Percentiles rank a stretch among this genome's conserved stretches.
These are phyloP conservation scores for Calophaca sinica DNA, from an alignment of 306 rosid genomes.

Conservation along the genomic window DNA sequence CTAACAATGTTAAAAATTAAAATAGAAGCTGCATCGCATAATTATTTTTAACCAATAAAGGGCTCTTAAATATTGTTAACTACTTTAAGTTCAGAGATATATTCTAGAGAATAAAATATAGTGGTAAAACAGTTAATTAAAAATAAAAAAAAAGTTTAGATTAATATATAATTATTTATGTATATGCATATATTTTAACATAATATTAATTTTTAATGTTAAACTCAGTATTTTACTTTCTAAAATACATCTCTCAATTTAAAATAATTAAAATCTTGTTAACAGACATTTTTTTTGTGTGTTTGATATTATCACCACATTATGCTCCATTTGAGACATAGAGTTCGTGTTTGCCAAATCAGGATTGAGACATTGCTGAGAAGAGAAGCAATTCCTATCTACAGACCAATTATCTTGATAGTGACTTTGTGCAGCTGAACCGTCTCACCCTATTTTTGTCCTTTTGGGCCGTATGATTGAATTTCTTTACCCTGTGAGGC, in stretches of 20 bases:
- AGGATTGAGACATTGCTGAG: conserved; percentile 10
- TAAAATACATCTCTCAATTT: background rate
- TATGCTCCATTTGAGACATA: conserved; percentile 8
- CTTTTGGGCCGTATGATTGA: background rate
- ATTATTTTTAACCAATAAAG: no score
- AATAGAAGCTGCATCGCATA: no score
- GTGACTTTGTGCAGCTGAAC: conserved; percentile 21
- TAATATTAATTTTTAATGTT: no score
- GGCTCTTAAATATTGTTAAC: no score
- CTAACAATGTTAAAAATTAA: no score
- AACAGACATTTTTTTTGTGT: background rate
- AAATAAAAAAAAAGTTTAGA: no score
- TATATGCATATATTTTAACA: no score
- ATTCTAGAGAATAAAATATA: background rate
- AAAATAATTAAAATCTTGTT: background rate
- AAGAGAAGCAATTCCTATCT: conserved; percentile 21
- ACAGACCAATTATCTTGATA: conserved; percentile 8
- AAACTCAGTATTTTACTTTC: background rate
- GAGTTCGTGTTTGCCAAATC: conserved; percentile 31
- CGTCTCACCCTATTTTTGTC: conserved; percentile 7
- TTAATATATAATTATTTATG: no score
- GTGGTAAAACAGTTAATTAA: no score
- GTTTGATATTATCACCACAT: conserved; percentile 9
- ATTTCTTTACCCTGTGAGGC: background rate
- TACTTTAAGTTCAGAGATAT: background rate